A percentile compares a stretch with the other conserved stretches of the same genome.
These are phyloP conservation scores for Hyphopichia wangnamkhiaoensis DNA, from an alignment of 1,139 yeast species.

Conservation along the genomic window DNA sequence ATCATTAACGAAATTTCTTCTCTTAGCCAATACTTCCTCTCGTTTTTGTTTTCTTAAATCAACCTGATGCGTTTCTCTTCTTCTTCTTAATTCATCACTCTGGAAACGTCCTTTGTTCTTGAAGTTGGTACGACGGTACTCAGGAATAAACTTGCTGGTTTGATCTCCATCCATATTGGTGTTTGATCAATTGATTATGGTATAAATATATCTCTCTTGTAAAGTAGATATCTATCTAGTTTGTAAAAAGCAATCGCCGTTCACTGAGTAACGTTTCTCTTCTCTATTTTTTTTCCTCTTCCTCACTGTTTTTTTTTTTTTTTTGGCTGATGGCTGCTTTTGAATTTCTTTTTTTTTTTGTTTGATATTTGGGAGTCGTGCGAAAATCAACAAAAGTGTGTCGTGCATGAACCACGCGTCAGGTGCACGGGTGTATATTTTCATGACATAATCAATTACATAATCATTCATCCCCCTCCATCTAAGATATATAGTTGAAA, in stretches of 20 bases:
- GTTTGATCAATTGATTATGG: no score
- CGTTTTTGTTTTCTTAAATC: conserved; percentile 95
- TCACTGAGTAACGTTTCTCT: no score
- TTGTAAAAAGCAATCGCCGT: not conserved
- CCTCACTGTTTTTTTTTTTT: not conserved
- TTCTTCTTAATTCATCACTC: conserved; percentile 94
- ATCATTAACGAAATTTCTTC: conserved; percentile 69
- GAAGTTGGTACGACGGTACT: conserved; percentile 94
- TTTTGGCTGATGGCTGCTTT: no score
- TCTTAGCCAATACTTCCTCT: conserved; percentile 90
- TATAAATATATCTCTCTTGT: no score
- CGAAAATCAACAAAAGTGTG: not conserved
- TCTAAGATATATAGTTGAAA: no score
- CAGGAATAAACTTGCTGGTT: conserved; percentile 88
- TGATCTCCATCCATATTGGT: conserved; percentile 76
- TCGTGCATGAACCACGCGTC: no score
- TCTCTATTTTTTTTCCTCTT: not conserved
- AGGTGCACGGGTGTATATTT: not conserved
- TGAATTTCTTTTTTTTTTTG: no score
- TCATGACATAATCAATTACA: no score
- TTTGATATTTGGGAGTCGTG: not conserved
- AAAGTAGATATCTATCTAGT: no score
- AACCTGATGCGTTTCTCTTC: conserved; percentile 97
- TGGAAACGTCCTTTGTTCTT: conserved; percentile 94
- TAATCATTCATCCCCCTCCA: no score